Conservation (phyloP, 2,329 filamentous ascomycete genomes). For the Fusarium sp. region DNA sequence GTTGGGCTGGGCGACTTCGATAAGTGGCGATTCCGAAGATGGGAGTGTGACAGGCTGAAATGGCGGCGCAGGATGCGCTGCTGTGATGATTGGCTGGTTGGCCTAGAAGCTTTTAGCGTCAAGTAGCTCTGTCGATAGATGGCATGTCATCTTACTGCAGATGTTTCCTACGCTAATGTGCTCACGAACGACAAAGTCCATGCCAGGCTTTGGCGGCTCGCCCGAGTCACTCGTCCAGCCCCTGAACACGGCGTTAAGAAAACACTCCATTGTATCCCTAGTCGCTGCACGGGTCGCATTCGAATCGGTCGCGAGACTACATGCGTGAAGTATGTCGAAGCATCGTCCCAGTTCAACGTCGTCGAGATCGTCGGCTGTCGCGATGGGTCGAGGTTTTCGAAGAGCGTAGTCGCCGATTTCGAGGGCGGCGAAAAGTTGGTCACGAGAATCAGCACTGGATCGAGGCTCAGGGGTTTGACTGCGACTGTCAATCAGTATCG, state of each 20-base stretch:
- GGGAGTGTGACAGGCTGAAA: constrained; percentile 29
- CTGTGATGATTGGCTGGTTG: constrained; percentile 35
- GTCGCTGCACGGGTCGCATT: constrained; percentile 44
- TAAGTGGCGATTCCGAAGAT: constrained; percentile 49
- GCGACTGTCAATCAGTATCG: constrained; percentile 28
- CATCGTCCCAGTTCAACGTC: constrained; percentile 48
- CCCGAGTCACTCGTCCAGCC: constrained; percentile 41
- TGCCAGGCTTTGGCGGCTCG: constrained; percentile 37
- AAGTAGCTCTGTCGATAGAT: neutral
- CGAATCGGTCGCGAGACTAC: constrained; percentile 47
- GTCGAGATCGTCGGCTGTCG: constrained; percentile 46
- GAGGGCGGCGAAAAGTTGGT: constrained; percentile 47
- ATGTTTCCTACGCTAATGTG: constrained; percentile 46
- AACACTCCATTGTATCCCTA: constrained; percentile 51
- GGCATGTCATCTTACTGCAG: constrained; percentile 45
- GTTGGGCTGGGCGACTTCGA: constrained; percentile 46
- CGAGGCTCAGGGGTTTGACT: constrained; percentile 32
- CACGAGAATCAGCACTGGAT: constrained; percentile 34
- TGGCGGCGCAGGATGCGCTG: constrained; percentile 33
- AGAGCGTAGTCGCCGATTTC: constrained; percentile 40
- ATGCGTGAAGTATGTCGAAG: constrained; percentile 53
- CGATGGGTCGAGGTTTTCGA: constrained; percentile 38
- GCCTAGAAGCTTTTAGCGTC: constrained; percentile 18
- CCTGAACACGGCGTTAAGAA: constrained; percentile 51
- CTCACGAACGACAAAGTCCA: constrained; percentile 51